Evolutionary conservation across 371 early-diverging fungal species (phyloP).

Genomic region (Syncephalastrum racemosum): DNA sequence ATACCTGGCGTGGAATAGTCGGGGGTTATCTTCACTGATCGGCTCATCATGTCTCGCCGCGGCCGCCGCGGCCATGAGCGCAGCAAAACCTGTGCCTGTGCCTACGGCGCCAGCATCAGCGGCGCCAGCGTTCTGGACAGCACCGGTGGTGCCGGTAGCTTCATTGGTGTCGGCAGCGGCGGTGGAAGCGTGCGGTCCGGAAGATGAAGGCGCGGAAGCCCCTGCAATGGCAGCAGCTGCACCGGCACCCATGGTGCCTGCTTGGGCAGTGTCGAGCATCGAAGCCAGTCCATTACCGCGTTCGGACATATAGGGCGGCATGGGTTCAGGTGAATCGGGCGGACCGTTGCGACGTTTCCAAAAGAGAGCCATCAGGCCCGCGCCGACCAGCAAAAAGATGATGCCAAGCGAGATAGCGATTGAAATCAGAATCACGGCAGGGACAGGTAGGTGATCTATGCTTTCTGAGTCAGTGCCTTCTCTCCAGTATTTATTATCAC

Average conservation of each 20-base stretch:
- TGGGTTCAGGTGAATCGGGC: slow-evolving; percentile 26
- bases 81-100: slow-evolving; percentile 33
- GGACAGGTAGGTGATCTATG: slow-evolving; percentile 49
- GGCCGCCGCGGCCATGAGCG: slow-evolving; percentile 28
- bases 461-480: no score
- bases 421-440: slow-evolving; percentile 72
- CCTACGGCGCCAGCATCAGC: slow-evolving; percentile 45
- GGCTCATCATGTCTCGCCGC: slow-evolving; percentile 23
- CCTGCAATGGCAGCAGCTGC: slow-evolving; percentile 18
- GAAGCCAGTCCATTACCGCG: slow-evolving; percentile 20
- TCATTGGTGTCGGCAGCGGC: slow-evolving; percentile 9
- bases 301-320: slow-evolving; percentile 32
- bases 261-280: slow-evolving; percentile 31
- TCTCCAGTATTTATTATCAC: neutral
- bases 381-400: slow-evolving; percentile 58
- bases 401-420: slow-evolving; percentile 71
- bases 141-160: slow-evolving; percentile 5
- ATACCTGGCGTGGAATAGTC: slow-evolving; percentile 68
- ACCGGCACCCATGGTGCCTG: slow-evolving; percentile 21
- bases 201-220: slow-evolving; percentile 4
- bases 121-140: slow-evolving; percentile 51
- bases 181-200: neutral
- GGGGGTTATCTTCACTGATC: slow-evolving; percentile 36
- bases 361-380: slow-evolving; percentile 37
- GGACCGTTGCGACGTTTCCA: slow-evolving; percentile 23